Evolutionary conservation across 306 rosid genomes (phyloP).

Genomic region (Clitoria ternatea): DNA sequence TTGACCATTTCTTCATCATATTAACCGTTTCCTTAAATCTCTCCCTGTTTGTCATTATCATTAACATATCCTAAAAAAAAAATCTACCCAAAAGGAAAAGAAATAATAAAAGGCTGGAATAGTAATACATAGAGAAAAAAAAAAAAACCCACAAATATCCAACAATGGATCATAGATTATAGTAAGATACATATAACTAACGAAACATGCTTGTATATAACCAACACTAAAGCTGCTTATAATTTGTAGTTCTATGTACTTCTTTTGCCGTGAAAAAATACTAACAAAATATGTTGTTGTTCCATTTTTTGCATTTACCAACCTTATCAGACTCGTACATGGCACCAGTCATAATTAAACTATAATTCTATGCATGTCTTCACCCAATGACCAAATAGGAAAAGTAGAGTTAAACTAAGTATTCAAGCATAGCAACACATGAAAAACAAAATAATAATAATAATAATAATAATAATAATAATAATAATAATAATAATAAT

Average conservation of each 20-base stretch:
- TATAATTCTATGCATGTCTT: neutral
- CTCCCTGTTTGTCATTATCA: conserved; percentile 9
- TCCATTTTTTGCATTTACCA: too few species aligned
- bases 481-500: too few species aligned
- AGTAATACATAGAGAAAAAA: neutral
- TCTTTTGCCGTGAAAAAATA: too few species aligned
- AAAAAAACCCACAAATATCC: too few species aligned
- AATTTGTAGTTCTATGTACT: too few species aligned
- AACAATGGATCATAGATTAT: neutral
- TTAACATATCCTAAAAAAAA: too few species aligned
- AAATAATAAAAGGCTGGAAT: neutral
- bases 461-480: too few species aligned
- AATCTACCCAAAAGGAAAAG: too few species aligned
- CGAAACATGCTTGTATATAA: neutral
- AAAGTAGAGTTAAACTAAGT: neutral
- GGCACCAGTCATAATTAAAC: neutral
- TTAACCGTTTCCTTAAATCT: conserved; percentile 26
- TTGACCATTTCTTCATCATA: conserved; percentile 5
- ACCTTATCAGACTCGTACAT: too few species aligned
- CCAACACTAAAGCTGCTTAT: neutral
- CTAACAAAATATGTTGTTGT: too few species aligned
- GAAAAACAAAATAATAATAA: too few species aligned
- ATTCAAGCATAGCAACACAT: neutral
- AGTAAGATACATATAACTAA: neutral
- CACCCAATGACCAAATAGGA: neutral